phyloP scores from a whole-genome alignment of 768 basidiomycete species.

The Termitomyces sp. region DNA sequence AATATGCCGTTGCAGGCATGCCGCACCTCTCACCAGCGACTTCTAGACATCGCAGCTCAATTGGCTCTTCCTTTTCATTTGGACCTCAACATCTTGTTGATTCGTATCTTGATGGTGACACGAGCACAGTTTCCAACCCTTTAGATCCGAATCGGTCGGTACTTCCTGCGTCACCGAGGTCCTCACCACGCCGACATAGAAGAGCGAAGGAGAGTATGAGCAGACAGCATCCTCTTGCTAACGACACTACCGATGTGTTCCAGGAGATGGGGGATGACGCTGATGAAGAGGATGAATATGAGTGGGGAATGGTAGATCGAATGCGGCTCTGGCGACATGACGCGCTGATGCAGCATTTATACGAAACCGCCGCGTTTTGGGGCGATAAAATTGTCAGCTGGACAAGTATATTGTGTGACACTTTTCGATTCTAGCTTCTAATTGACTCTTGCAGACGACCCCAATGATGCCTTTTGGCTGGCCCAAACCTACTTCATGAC shows the following conservation, averaged over 20 bases:
- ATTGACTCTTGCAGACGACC: conserved; percentile 58
- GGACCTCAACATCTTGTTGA: conserved; percentile 73
- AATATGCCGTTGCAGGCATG: conserved; percentile 39
- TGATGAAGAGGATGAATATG: conserved; percentile 52
- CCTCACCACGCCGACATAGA: conserved; percentile 58
- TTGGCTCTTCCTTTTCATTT: conserved; percentile 81
- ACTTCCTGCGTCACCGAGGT: conserved; percentile 66
- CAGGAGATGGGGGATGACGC: conserved; percentile 60
- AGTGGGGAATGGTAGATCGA: conserved; percentile 89
- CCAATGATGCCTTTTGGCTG: conserved; percentile 99
- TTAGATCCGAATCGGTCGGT: conserved; percentile 82
- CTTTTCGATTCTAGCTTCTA: neutral
- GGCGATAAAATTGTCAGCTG: conserved; percentile 94
- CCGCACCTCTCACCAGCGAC: conserved; percentile 50
- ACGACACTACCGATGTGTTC: conserved; percentile 73
- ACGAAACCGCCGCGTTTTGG: conserved; percentile 97
- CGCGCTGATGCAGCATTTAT: conserved; percentile 97
- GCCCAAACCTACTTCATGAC: conserved; percentile 97
- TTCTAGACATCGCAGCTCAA: conserved; percentile 61
- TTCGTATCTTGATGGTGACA: conserved; percentile 62
- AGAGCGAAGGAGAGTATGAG: conserved; percentile 47
- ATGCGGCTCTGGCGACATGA: conserved; percentile 98
- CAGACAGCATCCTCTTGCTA: conserved; percentile 67
- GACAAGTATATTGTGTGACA: conserved; percentile 68
- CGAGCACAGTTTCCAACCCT: conserved; percentile 51